Conservation (phyloP, 2,329 filamentous ascomycete genomes). For the Phyllosticta ampelicida region DNA sequence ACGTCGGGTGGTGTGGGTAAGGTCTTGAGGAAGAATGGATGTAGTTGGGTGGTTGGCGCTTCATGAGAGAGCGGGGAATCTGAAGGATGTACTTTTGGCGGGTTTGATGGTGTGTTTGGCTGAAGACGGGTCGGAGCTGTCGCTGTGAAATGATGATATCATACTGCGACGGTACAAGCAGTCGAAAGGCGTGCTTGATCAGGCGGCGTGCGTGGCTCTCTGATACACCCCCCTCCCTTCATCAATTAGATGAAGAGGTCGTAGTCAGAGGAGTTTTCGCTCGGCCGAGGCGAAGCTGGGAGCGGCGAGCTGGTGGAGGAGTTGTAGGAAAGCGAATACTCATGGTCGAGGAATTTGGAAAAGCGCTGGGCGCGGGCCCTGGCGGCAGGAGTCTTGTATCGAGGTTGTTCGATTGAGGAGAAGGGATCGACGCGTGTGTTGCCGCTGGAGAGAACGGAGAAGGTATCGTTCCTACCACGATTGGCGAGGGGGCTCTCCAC, state of each 20-base stretch:
- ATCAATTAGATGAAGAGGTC: not conserved
- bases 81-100: no score
- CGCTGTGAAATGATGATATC: not conserved
- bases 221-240: not conserved
- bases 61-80: no score
- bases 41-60: no score
- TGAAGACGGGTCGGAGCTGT: not conserved
- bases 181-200: not conserved
- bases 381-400: no score
- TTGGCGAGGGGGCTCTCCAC: no score
- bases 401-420: no score
- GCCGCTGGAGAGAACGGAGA: no score
- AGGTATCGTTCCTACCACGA: no score
- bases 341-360: not conserved
- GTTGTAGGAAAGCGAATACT: not conserved
- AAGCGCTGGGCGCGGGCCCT: not conserved
- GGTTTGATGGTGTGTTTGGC: not conserved
- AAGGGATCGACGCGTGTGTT: no score
- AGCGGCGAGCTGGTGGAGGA: not conserved
- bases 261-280: not conserved
- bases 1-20: no score
- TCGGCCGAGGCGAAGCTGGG: not conserved
- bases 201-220: not conserved
- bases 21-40: no score
- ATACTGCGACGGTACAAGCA: not conserved